A percentile compares a stretch with the other conserved stretches of the same genome.
phyloP scores from a whole-genome alignment of 192 early-diverging fungal species.

The Podila minutissima region DNA sequence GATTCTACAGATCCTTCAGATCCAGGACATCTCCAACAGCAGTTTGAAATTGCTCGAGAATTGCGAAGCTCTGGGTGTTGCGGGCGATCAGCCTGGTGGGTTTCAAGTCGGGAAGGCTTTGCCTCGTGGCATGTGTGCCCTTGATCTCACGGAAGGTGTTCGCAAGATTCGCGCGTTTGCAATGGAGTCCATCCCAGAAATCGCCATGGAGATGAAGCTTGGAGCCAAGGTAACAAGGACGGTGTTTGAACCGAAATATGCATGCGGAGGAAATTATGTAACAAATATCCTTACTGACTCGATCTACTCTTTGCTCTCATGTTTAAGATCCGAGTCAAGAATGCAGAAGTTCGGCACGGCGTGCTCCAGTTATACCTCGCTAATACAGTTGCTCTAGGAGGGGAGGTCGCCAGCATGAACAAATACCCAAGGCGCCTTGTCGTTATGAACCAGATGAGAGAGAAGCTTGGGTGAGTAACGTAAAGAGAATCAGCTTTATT shows the following conservation, averaged over 20 bases:
- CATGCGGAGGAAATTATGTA: neutral
- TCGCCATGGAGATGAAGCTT: conserved; percentile 44
- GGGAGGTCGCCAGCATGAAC: conserved; percentile 45
- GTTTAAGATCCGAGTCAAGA: conserved; percentile 24
- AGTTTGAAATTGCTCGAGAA: conserved; percentile 30
- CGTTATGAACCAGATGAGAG: conserved; percentile 45
- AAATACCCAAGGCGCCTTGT: conserved; percentile 22
- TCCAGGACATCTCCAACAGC: conserved; percentile 31
- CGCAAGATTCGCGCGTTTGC: conserved; percentile 21
- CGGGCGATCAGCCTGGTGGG: conserved; percentile 20
- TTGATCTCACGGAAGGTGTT: conserved; percentile 39
- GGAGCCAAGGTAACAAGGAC: conserved; percentile 30
- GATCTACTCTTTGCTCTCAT: neutral
- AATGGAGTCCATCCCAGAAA: conserved; percentile 21
- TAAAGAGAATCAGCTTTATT: neutral
- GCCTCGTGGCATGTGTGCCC: conserved; percentile 10
- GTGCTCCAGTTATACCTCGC: conserved; percentile 18
- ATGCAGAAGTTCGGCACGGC: conserved; percentile 34
- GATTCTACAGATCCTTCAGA: conserved; percentile 37
- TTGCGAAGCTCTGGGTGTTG: conserved; percentile 22
- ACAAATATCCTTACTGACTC: neutral
- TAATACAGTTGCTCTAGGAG: conserved; percentile 27
- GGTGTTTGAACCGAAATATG: neutral
- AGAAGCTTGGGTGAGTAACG: conserved; percentile 31
- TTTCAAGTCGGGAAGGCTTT: conserved; percentile 16